These are phyloP conservation scores for Adansonia rubrostipa DNA, from an alignment of 441 rosid genomes.

Conservation along the genomic window DNA sequence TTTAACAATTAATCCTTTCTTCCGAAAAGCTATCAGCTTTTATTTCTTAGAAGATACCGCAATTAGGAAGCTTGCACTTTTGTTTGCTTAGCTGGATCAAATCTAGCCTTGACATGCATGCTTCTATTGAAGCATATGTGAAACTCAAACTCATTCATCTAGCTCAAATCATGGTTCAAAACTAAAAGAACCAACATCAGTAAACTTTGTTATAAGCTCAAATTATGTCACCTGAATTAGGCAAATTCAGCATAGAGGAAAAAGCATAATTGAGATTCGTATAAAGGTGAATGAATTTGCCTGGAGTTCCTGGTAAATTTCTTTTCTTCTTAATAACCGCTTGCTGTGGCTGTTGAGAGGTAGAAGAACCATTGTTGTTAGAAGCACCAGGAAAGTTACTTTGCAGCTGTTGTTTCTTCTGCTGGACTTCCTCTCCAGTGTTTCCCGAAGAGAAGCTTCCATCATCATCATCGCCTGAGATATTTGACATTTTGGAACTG, in stretches of 20 bases:
- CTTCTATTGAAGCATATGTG: neutral
- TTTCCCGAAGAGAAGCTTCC: constrained; percentile 75
- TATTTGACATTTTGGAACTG: constrained; percentile 52
- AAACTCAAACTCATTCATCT: constrained; percentile 4
- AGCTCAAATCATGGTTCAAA: neutral
- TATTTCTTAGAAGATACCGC: neutral
- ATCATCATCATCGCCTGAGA: constrained; percentile 58
- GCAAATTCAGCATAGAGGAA: neutral
- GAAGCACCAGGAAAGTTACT: constrained; percentile 35
- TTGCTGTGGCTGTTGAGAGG: constrained; percentile 43
- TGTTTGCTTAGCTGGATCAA: neutral
- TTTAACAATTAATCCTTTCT: constrained; percentile 5
- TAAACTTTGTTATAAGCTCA: neutral
- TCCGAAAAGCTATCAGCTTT: constrained; percentile 14
- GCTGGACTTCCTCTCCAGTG: constrained; percentile 59
- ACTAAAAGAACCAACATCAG: neutral
- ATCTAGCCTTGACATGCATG: constrained; percentile 19
- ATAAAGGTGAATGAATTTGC: constrained; percentile 33
- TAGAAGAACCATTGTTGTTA: constrained; percentile 37
- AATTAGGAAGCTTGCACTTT: neutral
- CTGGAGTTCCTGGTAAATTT: constrained; percentile 82
- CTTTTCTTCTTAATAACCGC: constrained; percentile 62
- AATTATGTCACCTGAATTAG: neutral
- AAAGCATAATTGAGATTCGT: constrained; percentile 1
- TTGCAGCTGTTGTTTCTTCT: constrained; percentile 32